Percentiles rank a stretch among this genome's conserved stretches.
phyloP scores from a whole-genome alignment of 2,329 filamentous ascomycete species.

The Calonectria pauciramosa region DNA sequence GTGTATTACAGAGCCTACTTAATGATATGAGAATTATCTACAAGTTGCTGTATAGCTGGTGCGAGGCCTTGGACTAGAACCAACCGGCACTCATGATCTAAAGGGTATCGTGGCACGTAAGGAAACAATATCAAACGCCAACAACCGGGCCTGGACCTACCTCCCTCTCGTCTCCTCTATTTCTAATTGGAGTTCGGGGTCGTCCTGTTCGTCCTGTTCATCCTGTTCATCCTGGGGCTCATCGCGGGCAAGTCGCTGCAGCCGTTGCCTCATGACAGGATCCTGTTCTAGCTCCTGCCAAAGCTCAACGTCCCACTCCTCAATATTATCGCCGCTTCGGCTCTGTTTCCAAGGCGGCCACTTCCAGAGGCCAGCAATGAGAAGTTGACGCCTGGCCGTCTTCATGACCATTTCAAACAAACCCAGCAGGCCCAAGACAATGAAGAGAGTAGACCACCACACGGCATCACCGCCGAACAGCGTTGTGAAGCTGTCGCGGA shows the following conservation, averaged over 20 bases:
- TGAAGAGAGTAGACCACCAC: slow-evolving; percentile 82
- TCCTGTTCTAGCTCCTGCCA: slow-evolving; percentile 73
- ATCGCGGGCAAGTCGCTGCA: slow-evolving; percentile 57
- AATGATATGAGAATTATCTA: neutral
- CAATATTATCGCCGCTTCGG: slow-evolving; percentile 53
- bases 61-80: slow-evolving; percentile 11
- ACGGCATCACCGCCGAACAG: slow-evolving; percentile 76
- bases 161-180: slow-evolving; percentile 33
- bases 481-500: slow-evolving; percentile 74
- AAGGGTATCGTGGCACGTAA: slow-evolving; percentile 43
- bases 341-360: slow-evolving; percentile 59
- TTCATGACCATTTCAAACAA: slow-evolving; percentile 76
- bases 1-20: slow-evolving; percentile 13
- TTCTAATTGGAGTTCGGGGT: slow-evolving; percentile 37
- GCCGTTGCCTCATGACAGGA: slow-evolving; percentile 56
- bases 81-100: slow-evolving; percentile 33
- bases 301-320: slow-evolving; percentile 67
- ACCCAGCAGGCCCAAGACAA: slow-evolving; percentile 72
- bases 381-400: slow-evolving; percentile 59
- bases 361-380: slow-evolving; percentile 62
- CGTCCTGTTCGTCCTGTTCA: slow-evolving; percentile 43
- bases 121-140: slow-evolving; percentile 21
- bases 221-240: slow-evolving; percentile 46
- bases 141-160: slow-evolving; percentile 11
- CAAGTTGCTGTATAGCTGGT: slow-evolving; percentile 10